A percentile compares a stretch with the other conserved stretches of the same genome.
Evolutionary conservation across 1,139 yeast genomes (phyloP).

Genomic region (Hansenula lynferdii): DNA sequence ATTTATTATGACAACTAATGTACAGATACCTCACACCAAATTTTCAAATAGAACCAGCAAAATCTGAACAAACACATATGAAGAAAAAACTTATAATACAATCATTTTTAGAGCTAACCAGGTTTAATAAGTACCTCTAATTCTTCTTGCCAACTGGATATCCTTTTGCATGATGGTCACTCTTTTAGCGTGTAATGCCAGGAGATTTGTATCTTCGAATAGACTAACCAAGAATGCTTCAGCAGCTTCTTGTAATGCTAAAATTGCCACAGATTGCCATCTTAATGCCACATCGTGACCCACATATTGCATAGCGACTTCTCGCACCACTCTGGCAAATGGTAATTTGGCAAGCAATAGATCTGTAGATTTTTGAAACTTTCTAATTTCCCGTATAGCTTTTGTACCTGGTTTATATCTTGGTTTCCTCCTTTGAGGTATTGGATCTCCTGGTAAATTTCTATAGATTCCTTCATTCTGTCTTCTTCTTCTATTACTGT

Average conservation of each 20-base stretch:
- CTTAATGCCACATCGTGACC: conserved; percentile 54
- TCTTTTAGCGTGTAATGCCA: conserved; percentile 91
- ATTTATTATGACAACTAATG: no score
- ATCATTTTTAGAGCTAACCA: background rate
- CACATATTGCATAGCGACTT: conserved; percentile 65
- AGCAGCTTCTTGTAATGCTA: conserved; percentile 90
- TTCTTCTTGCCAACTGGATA: conserved; percentile 84
- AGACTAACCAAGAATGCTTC: conserved; percentile 85
- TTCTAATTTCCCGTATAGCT: conserved; percentile 75
- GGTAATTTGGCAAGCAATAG: conserved; percentile 78
- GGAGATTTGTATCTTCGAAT: conserved; percentile 83
- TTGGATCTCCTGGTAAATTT: conserved; percentile 50
- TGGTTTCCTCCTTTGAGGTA: conserved; percentile 32
- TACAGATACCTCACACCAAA: no score
- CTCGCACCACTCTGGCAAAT: conserved; percentile 80
- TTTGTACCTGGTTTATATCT: conserved; percentile 69
- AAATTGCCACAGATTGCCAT: conserved; percentile 87
- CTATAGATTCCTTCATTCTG: conserved; percentile 33
- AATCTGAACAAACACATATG: no score
- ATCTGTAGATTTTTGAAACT: conserved; percentile 75
- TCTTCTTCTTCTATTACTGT: conserved; percentile 3
- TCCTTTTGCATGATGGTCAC: conserved; percentile 95
- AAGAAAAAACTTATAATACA: background rate
- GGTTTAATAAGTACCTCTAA: conserved; percentile 51
- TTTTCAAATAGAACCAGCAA: no score